phyloP scores from a whole-genome alignment of 441 rosid genomes.

The Brassica balearica region DNA sequence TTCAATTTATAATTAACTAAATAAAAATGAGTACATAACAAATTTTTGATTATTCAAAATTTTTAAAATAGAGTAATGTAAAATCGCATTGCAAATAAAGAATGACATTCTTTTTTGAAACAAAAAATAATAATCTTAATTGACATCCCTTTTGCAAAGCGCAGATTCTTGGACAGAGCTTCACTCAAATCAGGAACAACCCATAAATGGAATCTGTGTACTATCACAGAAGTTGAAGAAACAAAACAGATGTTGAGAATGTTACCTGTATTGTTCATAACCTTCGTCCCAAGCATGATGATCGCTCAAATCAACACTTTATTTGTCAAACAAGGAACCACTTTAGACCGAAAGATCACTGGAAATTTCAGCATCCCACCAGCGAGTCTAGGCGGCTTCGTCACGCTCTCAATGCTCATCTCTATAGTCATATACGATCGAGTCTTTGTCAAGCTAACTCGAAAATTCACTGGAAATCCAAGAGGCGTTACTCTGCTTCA shows the following conservation, averaged over 20 bases:
- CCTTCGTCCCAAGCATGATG: conserved; percentile 46
- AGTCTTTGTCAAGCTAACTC: not conserved
- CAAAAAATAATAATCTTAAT: too few species aligned
- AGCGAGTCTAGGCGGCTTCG: conserved; percentile 4
- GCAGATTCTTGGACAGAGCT: conserved; percentile 1
- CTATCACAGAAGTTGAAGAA: conserved; percentile 1
- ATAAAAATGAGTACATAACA: too few species aligned
- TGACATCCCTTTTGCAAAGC: not conserved
- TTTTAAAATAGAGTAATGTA: too few species aligned
- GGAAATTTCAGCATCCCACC: conserved; percentile 1
- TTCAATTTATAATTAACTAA: too few species aligned
- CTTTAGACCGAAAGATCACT: not conserved
- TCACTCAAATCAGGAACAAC: not conserved
- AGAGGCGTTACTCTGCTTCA: conserved; percentile 3
- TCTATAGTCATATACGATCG: conserved; percentile 2
- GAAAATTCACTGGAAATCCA: conserved; percentile 10
- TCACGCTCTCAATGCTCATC: conserved; percentile 2
- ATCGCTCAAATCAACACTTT: conserved; percentile 4
- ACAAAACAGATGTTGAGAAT: conserved; percentile 3
- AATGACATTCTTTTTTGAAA: too few species aligned
- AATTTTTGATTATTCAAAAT: too few species aligned
- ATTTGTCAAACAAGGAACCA: conserved; percentile 4
- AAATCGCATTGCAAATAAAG: too few species aligned
- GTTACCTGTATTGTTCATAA: not conserved
- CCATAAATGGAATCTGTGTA: not conserved